Evolutionary conservation across 495 filamentous ascomycete genomes (phyloP), one percentile per base, ranked within the genome.

Genomic region (Cryomyces minteri): DNA sequence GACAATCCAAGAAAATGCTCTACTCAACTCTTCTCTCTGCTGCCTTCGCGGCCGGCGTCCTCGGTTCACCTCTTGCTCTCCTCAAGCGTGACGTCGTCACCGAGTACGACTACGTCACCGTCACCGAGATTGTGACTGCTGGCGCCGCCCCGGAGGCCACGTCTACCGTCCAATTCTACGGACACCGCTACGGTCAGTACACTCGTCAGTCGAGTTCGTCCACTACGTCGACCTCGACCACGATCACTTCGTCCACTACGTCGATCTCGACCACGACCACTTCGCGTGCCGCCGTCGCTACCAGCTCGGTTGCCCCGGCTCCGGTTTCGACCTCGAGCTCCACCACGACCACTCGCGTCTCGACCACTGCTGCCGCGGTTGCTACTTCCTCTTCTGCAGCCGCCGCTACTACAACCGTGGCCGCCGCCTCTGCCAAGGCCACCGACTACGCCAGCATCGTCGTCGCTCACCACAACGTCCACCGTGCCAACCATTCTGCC

Each of bases 401-500:
- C 11, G 33, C 48, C 28, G 43, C 44, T 30, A 25, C 51, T 33
- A 33, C 36, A 1, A 18, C 42, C 11, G 28, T 25, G 4, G 45
- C 48, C 14, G 43, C 49, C 18, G 33, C 45, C 28, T 32, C 52
- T 18, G 45, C 28, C 31, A 7, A 8, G 5, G 32, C 33, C 7
- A 47, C 31, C 32, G 2, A 4, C 39, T 80, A 78, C 59, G 50
- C 67, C 52, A 52, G 56, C 39, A 49, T 58, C 5, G 61, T 73
- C 11, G 56, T 88, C 36, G 67, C 76, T 55, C 74, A 80, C 62
- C 90, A 98, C 73, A 94, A 95, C 67, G 50, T 77, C 37, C 82
- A 87, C 62, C 88, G 90, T 53, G 70, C 72, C 58, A 87, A 84
- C 65, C 87, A 95, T 68, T 82, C 80, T 18, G 74, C 76, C 32